Evolutionary conservation across 345 rosid species (phyloP).

Genomic region (Cochlearia excelsa): DNA sequence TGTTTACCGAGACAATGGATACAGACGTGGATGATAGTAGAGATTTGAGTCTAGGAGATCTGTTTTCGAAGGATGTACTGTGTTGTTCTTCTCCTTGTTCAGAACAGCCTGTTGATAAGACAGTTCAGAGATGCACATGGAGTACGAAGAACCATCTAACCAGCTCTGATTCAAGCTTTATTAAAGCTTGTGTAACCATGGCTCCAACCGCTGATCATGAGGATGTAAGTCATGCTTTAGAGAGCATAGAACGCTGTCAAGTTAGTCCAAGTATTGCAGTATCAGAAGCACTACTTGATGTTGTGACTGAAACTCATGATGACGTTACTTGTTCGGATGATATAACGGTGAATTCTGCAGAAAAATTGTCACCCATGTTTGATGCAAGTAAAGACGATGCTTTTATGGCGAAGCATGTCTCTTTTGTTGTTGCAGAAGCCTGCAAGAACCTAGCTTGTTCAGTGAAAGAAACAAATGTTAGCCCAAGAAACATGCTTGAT

Average conservation of each 20-base stretch:
- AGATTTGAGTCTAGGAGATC: constrained; percentile 20
- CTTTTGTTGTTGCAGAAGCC: constrained; percentile 18
- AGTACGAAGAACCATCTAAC: neutral
- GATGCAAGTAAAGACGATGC: constrained; percentile 10
- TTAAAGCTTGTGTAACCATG: constrained; percentile 28
- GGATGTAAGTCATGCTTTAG: constrained; percentile 3
- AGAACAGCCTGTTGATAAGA: constrained; percentile 6
- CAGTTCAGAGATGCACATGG: constrained; percentile 16
- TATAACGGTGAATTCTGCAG: constrained; percentile 3
- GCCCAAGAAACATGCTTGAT: constrained; percentile 16
- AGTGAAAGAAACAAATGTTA: constrained; percentile 8
- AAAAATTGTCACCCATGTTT: constrained; percentile 6
- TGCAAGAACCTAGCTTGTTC: constrained; percentile 22
- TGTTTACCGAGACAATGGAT: constrained; percentile 11
- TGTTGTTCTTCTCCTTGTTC: constrained; percentile 12
- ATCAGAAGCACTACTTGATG: constrained; percentile 5
- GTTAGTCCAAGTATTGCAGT: constrained; percentile 18
- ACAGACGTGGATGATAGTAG: neutral
- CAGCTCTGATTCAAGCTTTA: constrained; percentile 13
- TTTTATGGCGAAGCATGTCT: constrained; percentile 24
- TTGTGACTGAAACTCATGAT: constrained; percentile 10
- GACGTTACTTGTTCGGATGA: constrained; percentile 17
- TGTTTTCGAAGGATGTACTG: constrained; percentile 4
- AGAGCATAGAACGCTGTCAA: constrained; percentile 8
- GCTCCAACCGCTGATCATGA: constrained; percentile 6